These are phyloP conservation scores for Sporisorium reilianum DNA, from an alignment of 1,284 basidiomycete species.

Conservation along the genomic window DNA sequence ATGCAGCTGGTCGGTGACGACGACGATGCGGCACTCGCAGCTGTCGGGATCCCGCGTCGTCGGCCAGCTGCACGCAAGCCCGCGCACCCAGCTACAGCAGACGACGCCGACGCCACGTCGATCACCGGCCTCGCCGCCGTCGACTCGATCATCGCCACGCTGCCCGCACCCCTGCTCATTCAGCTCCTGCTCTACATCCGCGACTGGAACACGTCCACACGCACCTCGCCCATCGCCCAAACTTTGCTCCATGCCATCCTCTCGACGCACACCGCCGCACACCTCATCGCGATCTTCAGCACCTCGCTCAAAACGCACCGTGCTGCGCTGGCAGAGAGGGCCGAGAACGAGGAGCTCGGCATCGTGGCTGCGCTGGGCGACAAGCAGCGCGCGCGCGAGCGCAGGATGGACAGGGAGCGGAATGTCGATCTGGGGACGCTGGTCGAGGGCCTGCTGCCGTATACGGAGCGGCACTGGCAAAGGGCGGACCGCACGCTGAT, in stretches of 20 bases:
- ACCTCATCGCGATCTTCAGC: conserved; percentile 80
- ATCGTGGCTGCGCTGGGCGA: conserved; percentile 9
- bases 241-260: conserved; percentile 84
- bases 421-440: conserved; percentile 75
- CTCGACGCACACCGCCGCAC: conserved; percentile 79
- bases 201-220: conserved; percentile 93
- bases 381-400: conserved; percentile 19
- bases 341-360: conserved; percentile 38
- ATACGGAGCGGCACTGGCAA: conserved; percentile 89
- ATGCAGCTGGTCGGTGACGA: neutral
- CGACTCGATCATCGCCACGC: conserved; percentile 77
- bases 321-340: conserved; percentile 11
- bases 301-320: conserved; percentile 11
- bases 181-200: conserved; percentile 85
- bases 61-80: no score
- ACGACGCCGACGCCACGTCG: conserved; percentile 23
- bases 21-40: conserved; percentile 4
- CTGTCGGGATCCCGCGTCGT: conserved; percentile 4
- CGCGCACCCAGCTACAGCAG: neutral
- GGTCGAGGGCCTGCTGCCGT: conserved; percentile 87
- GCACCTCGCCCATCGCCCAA: conserved; percentile 88
- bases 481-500: conserved; percentile 87
- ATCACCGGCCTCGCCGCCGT: conserved; percentile 61
- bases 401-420: conserved; percentile 69
- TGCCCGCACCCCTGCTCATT: conserved; percentile 80